phyloP scores from a whole-genome alignment of 257 asterid species.

The Avicennia marina region DNA sequence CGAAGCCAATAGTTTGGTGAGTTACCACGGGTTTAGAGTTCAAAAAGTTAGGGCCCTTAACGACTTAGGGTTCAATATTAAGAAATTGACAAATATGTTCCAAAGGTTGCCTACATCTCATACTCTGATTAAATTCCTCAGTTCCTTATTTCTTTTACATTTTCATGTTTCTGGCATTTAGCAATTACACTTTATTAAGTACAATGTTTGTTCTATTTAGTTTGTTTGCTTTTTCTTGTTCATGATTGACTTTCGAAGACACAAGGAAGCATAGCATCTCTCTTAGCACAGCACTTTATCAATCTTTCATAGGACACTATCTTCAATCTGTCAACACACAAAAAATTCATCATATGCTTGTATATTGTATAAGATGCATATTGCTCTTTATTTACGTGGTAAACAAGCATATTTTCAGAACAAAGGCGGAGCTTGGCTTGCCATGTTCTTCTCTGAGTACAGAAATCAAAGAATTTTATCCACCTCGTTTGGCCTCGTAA shows the following conservation, averaged over 20 bases:
- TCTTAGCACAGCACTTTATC: constrained; percentile 28
- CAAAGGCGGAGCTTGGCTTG: not conserved
- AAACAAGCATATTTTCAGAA: not conserved
- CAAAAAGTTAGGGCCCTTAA: not conserved
- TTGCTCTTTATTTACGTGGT: not conserved
- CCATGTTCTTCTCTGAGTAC: not conserved
- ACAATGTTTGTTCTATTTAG: not conserved
- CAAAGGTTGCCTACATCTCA: constrained; percentile 8
- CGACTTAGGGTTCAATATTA: not conserved
- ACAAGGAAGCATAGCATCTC: constrained; percentile 19
- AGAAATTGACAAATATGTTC: constrained; percentile 1
- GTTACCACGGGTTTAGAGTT: not conserved
- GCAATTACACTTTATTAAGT: not conserved
- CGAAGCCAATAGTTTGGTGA: not conserved
- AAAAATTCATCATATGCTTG: constrained; percentile 17
- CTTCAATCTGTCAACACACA: constrained; percentile 31
- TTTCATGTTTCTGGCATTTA: constrained; percentile 6
- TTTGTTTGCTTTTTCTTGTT: constrained; percentile 6
- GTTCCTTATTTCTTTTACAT: not conserved
- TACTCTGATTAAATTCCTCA: not conserved
- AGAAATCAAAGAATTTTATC: not conserved
- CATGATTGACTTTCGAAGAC: constrained; percentile 13
- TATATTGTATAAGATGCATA: not conserved
- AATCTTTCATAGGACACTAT: constrained; percentile 16
- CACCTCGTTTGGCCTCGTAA: not conserved